Percentiles rank a stretch among this genome's conserved stretches.
Evolutionary conservation across 2,329 filamentous ascomycete genomes (phyloP).

Genomic region (Calonectria ilicicola): DNA sequence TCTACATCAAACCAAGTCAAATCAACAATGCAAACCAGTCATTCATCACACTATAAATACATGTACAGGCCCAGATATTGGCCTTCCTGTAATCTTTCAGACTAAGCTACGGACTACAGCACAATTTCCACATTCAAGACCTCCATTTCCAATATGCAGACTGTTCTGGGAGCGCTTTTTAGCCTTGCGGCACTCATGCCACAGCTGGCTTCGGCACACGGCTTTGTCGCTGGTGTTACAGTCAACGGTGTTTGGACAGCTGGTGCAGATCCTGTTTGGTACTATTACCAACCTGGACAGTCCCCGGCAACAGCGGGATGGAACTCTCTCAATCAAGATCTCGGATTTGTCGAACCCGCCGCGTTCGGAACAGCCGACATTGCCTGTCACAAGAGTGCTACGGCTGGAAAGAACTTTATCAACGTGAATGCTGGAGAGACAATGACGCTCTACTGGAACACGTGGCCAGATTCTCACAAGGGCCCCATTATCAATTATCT

Average conservation of each 20-base stretch:
- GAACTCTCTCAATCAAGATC: conserved; percentile 56
- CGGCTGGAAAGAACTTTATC: conserved; percentile 49
- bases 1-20: too few relatives aligned
- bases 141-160: not conserved
- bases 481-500: conserved; percentile 73
- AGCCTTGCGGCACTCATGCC: conserved; percentile 14
- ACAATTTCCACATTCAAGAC: not conserved
- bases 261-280: conserved; percentile 28
- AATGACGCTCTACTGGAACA: conserved; percentile 54
- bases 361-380: conserved; percentile 54
- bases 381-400: conserved; percentile 57
- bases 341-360: conserved; percentile 60
- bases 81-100: not conserved
- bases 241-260: conserved; percentile 29
- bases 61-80: not conserved
- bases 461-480: conserved; percentile 55
- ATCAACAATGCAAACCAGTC: not conserved
- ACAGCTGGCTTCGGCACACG: conserved; percentile 26
- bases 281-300: conserved; percentile 19
- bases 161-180: not conserved
- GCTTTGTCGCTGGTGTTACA: conserved; percentile 25
- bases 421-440: conserved; percentile 51
- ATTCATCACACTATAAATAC: not conserved
- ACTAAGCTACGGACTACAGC: not conserved
- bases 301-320: conserved; percentile 45